phyloP scores from a whole-genome alignment of 2,329 filamentous ascomycete species.

The Didymella keratinophila region DNA sequence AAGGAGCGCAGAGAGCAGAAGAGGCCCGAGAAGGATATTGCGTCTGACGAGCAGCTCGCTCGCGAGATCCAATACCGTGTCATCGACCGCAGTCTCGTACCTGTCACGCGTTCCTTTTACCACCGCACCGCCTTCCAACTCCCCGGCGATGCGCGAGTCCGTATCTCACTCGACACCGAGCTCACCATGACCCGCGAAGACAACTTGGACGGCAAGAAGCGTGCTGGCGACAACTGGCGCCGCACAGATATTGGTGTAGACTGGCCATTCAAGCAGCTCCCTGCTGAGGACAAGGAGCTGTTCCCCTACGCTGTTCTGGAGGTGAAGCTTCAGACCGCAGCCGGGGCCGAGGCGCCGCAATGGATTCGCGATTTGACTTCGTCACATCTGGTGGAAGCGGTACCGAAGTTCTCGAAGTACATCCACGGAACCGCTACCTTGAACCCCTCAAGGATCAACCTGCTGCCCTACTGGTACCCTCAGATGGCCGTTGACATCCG shows the following conservation, averaged over 20 bases:
- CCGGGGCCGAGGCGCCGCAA: conserved; percentile 91
- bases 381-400: conserved; percentile 96
- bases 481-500: conserved; percentile 99
- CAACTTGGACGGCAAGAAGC: conserved; percentile 80
- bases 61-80: conserved; percentile 93
- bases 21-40: conserved; percentile 90
- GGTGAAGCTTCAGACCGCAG: conserved; percentile 96
- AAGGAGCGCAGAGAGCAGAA: conserved; percentile 96
- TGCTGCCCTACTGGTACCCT: conserved; percentile 96
- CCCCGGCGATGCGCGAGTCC: conserved; percentile 92
- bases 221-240: conserved; percentile 90
- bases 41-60: conserved; percentile 87
- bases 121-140: conserved; percentile 98
- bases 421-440: conserved; percentile 92
- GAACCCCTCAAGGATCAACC: conserved; percentile 84
- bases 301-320: conserved; percentile 97
- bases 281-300: conserved; percentile 81
- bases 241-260: conserved; percentile 98
- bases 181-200: conserved; percentile 95
- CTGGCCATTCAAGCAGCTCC: conserved; percentile 89
- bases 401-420: conserved; percentile 99
- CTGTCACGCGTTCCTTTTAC: conserved; percentile 95
- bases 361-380: conserved; percentile 95
- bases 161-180: conserved; percentile 96
- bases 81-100: conserved; percentile 83